phyloP scores from a whole-genome alignment of 495 filamentous ascomycete genomes.

The Hypoxylon perforatum region DNA sequence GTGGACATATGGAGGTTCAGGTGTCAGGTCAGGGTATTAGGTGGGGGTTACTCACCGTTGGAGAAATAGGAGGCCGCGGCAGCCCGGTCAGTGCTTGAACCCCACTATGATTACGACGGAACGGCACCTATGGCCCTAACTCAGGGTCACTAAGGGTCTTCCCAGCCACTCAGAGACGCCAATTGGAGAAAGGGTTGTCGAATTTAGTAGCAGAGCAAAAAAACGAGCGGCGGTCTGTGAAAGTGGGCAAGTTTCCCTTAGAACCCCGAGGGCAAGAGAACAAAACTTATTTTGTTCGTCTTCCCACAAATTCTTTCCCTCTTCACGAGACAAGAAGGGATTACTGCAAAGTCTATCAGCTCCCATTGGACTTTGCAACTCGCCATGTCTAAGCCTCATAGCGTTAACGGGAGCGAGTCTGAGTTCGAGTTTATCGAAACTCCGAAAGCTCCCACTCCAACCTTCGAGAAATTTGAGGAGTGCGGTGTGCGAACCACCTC shows the following conservation, averaged over 20 bases:
- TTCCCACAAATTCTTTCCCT: conserved; percentile 35
- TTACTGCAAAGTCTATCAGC: conserved; percentile 31
- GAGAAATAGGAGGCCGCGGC: too few species aligned
- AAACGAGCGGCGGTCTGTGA: conserved; percentile 39
- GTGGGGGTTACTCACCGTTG: too few species aligned
- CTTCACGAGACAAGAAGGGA: conserved; percentile 22
- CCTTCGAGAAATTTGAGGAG: conserved; percentile 68
- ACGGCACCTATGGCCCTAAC: conserved; percentile 34
- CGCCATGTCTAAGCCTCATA: conserved; percentile 59
- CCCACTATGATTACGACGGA: conserved; percentile 39
- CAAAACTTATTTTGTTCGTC: conserved; percentile 18
- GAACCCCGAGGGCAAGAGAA: conserved; percentile 24
- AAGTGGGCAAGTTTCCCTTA: conserved; percentile 24
- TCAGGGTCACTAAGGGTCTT: neutral
- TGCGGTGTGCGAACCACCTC: conserved; percentile 80
- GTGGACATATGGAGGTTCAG: too few species aligned
- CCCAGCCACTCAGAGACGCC: conserved; percentile 32
- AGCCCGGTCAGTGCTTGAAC: neutral
- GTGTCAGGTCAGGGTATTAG: too few species aligned
- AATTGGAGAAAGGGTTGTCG: conserved; percentile 32
- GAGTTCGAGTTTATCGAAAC: conserved; percentile 84
- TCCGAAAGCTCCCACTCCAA: conserved; percentile 69
- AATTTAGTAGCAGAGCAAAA: conserved; percentile 15
- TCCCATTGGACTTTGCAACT: conserved; percentile 38
- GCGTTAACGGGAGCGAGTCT: conserved; percentile 61